These are phyloP conservation scores for Helminthosporium solani DNA, from an alignment of 2,329 filamentous ascomycete species.

Conservation along the genomic window DNA sequence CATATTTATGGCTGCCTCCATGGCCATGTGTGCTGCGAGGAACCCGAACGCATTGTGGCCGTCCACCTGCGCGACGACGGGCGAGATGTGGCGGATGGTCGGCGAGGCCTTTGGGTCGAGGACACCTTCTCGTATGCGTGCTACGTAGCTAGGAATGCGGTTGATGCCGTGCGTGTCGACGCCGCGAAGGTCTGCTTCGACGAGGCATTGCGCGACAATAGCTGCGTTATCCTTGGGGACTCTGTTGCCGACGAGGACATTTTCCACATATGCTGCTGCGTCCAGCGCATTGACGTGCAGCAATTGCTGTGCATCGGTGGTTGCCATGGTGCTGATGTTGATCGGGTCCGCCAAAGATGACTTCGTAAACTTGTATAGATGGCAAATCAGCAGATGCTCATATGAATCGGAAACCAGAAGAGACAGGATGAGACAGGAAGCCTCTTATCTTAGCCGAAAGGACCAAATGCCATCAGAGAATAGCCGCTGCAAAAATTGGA, in stretches of 20 bases:
- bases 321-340: neutral
- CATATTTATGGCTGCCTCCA: constrained; percentile 67
- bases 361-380: too few relatives aligned
- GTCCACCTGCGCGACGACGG: constrained; percentile 68
- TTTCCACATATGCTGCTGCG: constrained; percentile 50
- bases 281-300: constrained; percentile 22
- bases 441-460: too few relatives aligned
- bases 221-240: constrained; percentile 60
- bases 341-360: neutral
- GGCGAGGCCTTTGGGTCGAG: constrained; percentile 64
- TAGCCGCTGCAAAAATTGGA: neutral
- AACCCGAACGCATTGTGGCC: constrained; percentile 76
- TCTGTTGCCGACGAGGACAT: constrained; percentile 61
- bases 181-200: constrained; percentile 74
- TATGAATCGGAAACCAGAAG: neutral
- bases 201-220: constrained; percentile 66
- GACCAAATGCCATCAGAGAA: neutral
- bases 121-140: constrained; percentile 68
- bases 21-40: constrained; percentile 65
- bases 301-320: constrained; percentile 8
- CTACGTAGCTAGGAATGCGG: constrained; percentile 75
- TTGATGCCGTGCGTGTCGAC: constrained; percentile 80
- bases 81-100: constrained; percentile 62
- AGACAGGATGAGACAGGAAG: neutral
- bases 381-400: too few relatives aligned